Percentiles rank a stretch among this genome's conserved stretches.
phyloP scores from a whole-genome alignment of 495 filamentous ascomycete genomes.

The Acidiella bohemica region DNA sequence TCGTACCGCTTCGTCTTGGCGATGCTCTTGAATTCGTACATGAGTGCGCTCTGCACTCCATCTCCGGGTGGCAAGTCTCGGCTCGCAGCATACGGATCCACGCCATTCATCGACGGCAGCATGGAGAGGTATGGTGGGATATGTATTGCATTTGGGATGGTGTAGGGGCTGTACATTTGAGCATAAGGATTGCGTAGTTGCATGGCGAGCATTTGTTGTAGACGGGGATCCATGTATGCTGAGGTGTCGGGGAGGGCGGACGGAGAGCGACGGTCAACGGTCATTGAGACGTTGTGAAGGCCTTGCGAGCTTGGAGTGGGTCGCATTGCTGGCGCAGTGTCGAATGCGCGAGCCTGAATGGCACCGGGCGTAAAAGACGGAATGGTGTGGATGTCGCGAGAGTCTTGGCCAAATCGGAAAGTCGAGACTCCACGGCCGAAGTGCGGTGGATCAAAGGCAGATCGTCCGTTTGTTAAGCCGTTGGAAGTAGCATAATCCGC shows the following conservation, averaged over 20 bases:
- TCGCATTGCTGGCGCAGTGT: not conserved
- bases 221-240: conserved; percentile 18
- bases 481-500: not conserved
- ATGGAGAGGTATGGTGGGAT: conserved; percentile 24
- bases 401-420: not conserved
- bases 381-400: not conserved
- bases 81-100: conserved; percentile 37
- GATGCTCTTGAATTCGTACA: conserved; percentile 30
- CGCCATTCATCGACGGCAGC: conserved; percentile 18
- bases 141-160: conserved; percentile 18
- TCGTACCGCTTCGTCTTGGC: conserved; percentile 56
- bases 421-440: too few species aligned
- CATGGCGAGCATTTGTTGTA: conserved; percentile 5
- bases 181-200: conserved; percentile 20
- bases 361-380: not conserved
- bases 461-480: too few species aligned
- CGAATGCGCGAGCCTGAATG: not conserved
- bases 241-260: conserved; percentile 11
- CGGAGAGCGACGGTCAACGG: not conserved
- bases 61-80: conserved; percentile 54
- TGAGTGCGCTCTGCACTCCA: conserved; percentile 52
- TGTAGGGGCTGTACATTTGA: conserved; percentile 16
- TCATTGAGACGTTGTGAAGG: not conserved
- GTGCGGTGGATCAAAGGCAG: too few species aligned
- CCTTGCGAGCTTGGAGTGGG: not conserved